phyloP scores from a whole-genome alignment of 495 filamentous ascomycete genomes.

The Penicillium psychrofluorescens region DNA sequence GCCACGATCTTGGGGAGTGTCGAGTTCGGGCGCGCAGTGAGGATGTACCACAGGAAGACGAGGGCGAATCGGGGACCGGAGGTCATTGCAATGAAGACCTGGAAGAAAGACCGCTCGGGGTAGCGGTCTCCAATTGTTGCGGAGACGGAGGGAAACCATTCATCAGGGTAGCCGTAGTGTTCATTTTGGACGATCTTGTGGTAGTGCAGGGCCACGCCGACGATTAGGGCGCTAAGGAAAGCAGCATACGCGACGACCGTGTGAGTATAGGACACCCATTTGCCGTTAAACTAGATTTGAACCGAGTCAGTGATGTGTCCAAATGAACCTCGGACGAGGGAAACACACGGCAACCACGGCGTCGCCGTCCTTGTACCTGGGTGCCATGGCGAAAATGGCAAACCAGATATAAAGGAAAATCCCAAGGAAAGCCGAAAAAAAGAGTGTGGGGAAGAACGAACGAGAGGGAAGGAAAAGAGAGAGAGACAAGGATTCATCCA shows the following conservation, averaged over 20 bases:
- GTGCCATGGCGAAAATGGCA: slow-evolving; percentile 51
- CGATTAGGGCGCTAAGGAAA: slow-evolving; percentile 82
- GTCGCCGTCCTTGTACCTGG: slow-evolving; percentile 85
- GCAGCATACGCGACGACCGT: slow-evolving; percentile 80
- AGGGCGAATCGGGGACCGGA: slow-evolving; percentile 90
- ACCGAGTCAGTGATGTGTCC: slow-evolving; percentile 7
- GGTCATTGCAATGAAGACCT: slow-evolving; percentile 93
- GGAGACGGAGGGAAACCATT: slow-evolving; percentile 99
- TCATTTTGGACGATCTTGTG: slow-evolving; percentile 97
- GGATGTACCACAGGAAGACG: slow-evolving; percentile 85
- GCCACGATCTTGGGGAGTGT: slow-evolving; percentile 76
- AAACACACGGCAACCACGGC: slow-evolving; percentile 62
- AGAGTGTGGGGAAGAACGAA: slow-evolving; percentile 29
- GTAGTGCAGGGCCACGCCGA: slow-evolving; percentile 83
- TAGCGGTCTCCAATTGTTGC: slow-evolving; percentile 98
- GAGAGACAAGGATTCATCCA: slow-evolving; percentile 7
- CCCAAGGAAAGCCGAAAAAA: slow-evolving; percentile 23
- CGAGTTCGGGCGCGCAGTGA: slow-evolving; percentile 69
- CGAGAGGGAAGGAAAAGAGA: slow-evolving; percentile 16
- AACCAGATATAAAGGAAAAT: slow-evolving; percentile 12
- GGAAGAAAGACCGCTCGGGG: slow-evolving; percentile 93
- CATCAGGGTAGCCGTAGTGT: slow-evolving; percentile 90
- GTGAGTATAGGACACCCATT: slow-evolving; percentile 88
- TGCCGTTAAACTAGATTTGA: slow-evolving; percentile 61
- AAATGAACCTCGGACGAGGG: background rate